These are phyloP conservation scores for Yamadazyma akitaensis DNA, from an alignment of 805 yeast species.

Conservation along the genomic window DNA sequence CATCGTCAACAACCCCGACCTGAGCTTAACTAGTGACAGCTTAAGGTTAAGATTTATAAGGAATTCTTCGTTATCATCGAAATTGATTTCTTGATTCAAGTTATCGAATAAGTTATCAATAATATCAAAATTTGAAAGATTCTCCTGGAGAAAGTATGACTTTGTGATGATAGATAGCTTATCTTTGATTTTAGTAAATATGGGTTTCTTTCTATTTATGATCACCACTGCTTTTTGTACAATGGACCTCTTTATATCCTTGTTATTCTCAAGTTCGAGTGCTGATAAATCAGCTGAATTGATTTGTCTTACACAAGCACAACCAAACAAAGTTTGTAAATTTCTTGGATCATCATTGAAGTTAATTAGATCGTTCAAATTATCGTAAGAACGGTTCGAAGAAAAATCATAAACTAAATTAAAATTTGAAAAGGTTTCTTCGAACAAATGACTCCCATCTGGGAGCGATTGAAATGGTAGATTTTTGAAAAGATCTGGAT, in stretches of 20 bases:
- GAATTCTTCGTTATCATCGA: constrained; percentile 34
- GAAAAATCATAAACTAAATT: constrained; percentile 71
- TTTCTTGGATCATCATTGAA: constrained; percentile 39
- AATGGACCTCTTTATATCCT: constrained; percentile 76
- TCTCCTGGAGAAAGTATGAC: constrained; percentile 77
- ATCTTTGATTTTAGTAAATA: constrained; percentile 84
- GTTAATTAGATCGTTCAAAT: constrained; percentile 31
- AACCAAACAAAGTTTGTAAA: constrained; percentile 79
- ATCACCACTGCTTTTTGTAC: constrained; percentile 91
- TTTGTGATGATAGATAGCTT: constrained; percentile 86
- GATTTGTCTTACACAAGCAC: constrained; percentile 88
- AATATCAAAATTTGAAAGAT: constrained; percentile 67
- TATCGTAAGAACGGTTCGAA: constrained; percentile 43
- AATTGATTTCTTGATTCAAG: constrained; percentile 38
- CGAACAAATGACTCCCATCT: constrained; percentile 91
- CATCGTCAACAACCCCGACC: constrained; percentile 56
- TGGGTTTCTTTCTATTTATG: constrained; percentile 73
- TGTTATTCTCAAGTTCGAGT: constrained; percentile 43
- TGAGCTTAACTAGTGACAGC: constrained; percentile 57
- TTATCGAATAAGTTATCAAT: constrained; percentile 70
- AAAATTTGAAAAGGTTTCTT: constrained; percentile 90
- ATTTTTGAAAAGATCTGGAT: constrained; percentile 65
- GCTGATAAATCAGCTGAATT: constrained; percentile 53
- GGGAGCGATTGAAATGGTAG: constrained; percentile 94
- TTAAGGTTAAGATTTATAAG: constrained; percentile 69